phyloP scores from a whole-genome alignment of 495 filamentous ascomycete genomes.

The Talaromyces nanjingensis region DNA sequence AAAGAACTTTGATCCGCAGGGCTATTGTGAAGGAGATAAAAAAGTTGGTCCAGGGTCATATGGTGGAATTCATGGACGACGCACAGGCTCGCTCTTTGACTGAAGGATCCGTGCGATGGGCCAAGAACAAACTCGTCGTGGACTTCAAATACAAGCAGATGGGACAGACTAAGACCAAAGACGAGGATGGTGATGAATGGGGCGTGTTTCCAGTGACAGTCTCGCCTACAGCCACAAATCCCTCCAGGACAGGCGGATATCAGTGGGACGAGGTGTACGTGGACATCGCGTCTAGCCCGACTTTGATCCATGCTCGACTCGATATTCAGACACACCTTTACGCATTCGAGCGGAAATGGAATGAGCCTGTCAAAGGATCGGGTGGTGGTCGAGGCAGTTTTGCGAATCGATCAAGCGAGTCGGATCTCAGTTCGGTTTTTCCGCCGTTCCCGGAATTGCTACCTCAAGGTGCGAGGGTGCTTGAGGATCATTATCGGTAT shows the following conservation, averaged over 20 bases:
- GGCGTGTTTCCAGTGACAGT: neutral
- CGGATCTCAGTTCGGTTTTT: neutral
- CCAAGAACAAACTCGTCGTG: neutral
- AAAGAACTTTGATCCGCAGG: neutral
- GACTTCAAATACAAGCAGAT: neutral
- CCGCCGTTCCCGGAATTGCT: neutral
- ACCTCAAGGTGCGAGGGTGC: neutral
- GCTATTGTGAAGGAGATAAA: neutral
- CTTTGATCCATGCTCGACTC: neutral
- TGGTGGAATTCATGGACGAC: neutral
- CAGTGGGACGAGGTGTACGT: neutral
- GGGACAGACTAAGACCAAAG: neutral
- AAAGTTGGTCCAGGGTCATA: neutral
- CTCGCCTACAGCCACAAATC: neutral
- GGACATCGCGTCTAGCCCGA: neutral
- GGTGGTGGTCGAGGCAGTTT: neutral
- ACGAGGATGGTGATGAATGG: neutral
- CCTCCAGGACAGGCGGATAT: neutral
- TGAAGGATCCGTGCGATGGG: neutral
- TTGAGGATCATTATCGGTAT: neutral
- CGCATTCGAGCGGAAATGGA: neutral
- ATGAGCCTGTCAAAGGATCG: neutral
- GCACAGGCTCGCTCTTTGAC: neutral
- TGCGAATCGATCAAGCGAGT: neutral
- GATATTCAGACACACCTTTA: neutral